phyloP scores from a whole-genome alignment of 768 basidiomycete species.

The Wakefieldia striispora region DNA sequence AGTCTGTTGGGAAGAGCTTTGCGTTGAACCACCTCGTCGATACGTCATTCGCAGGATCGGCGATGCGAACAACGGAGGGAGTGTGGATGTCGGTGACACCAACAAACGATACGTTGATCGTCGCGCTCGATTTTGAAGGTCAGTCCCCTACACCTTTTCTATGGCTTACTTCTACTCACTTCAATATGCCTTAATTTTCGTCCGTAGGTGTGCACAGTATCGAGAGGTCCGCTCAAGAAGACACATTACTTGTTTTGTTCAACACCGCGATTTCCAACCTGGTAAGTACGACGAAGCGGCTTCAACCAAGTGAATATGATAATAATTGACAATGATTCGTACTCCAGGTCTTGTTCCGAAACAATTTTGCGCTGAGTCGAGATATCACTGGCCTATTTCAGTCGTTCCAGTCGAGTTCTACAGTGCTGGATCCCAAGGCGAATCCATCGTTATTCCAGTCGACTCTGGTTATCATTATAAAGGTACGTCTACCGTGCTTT shows the following conservation, averaged over 20 bases:
- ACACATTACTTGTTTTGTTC: slow-evolving; percentile 60
- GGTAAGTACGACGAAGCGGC: slow-evolving; percentile 37
- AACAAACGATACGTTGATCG: slow-evolving; percentile 49
- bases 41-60: slow-evolving; percentile 63
- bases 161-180: background rate
- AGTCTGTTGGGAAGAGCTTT: slow-evolving; percentile 63
- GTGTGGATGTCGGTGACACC: slow-evolving; percentile 70
- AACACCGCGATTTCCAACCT: slow-evolving; percentile 66
- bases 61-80: slow-evolving; percentile 66
- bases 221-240: slow-evolving; percentile 62
- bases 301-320: background rate
- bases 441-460: slow-evolving; percentile 62
- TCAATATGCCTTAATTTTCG: background rate
- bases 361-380: slow-evolving; percentile 61
- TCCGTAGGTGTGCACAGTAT: slow-evolving; percentile 56
- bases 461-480: slow-evolving; percentile 60
- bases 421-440: slow-evolving; percentile 53
- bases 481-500: slow-evolving; percentile 32
- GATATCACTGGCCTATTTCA: slow-evolving; percentile 62
- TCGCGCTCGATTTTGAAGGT: slow-evolving; percentile 68
- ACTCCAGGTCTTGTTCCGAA: slow-evolving; percentile 57
- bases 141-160: background rate
- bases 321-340: background rate
- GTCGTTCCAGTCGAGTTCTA: slow-evolving; percentile 58
- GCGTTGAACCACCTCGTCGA: slow-evolving; percentile 59